Evolutionary conservation across 208 protist species (phyloP), one percentile per base, ranked within the genome.

Genomic region (Crithidia mellificae): DNA sequence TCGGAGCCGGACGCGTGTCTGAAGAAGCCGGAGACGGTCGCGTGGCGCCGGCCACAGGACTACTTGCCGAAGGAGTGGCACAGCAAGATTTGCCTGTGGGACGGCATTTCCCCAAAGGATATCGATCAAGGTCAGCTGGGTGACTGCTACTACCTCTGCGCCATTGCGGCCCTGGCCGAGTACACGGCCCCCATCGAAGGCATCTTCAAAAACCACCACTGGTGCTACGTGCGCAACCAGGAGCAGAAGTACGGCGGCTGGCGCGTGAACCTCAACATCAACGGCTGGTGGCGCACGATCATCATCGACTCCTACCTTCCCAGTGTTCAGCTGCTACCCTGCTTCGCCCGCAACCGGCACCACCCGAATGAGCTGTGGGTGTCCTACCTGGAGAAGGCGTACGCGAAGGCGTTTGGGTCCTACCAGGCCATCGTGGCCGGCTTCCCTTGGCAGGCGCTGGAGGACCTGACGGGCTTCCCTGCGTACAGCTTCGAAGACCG

Each of bases 381-480:
- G 2, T 88, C 80, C 8, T 78, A 90, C 30, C 38, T 91, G 27
- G 83, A 96, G 61, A 94, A 96, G 68, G 91, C 84, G 46, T 94
- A 96, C 77, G 89, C 89, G 12, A 96, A 96, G 77, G 64, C 74
- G 5, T 78, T 87, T 43, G 88, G 91, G 32, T 91, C 83, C 17
- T 93, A 95, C 66, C 72, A 78, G 59, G 76, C 84, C 27, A 86
- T 95, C 63, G 75, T 76, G 38, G 81, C 63, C 8, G 90, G 84
- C 27, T 77, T 81, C 59, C 68, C 83, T 17, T 74, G 67, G 56
- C 68, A 91, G 36, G 90, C 83, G 7, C 75, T 91, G 55, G 71
- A 83, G 34, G 83, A 93, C 57, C 78, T 92, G 19, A 89, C 84
- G 29, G 84, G 87, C 50, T 87, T 79, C 38, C 83, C 87, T 6